phyloP scores from a whole-genome alignment of 306 rosid species.

The Nissolia schottii region DNA sequence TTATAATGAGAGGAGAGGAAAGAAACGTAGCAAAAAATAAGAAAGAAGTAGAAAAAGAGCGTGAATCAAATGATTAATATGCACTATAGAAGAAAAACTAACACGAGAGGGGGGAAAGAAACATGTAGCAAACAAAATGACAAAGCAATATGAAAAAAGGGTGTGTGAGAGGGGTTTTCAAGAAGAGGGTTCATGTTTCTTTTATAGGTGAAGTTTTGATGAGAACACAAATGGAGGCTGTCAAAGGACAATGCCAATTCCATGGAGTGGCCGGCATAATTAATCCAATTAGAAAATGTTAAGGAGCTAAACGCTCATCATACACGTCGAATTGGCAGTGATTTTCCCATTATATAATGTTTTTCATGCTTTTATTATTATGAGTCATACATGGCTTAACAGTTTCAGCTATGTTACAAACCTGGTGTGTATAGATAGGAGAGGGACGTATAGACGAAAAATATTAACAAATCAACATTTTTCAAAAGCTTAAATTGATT shows the following conservation, averaged over 20 bases:
- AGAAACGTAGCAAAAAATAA: too few species aligned
- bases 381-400: slow-evolving; percentile 12
- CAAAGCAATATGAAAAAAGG: background rate
- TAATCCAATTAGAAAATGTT: slow-evolving; percentile 44
- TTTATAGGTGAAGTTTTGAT: slow-evolving; percentile 41
- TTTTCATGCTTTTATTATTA: slow-evolving; percentile 4
- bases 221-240: slow-evolving; percentile 2
- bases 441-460: too few species aligned
- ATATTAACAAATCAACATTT: too few species aligned
- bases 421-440: slow-evolving; percentile 1
- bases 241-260: slow-evolving; percentile 13
- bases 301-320: slow-evolving; percentile 39
- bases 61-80: background rate
- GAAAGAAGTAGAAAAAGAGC: too few species aligned
- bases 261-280: slow-evolving; percentile 71
- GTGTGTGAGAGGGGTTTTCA: slow-evolving; percentile 22
- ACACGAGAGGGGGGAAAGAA: background rate
- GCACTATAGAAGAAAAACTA: background rate
- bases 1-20: too few species aligned
- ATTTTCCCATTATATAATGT: slow-evolving; percentile 29
- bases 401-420: slow-evolving; percentile 11
- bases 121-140: background rate
- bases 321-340: slow-evolving; percentile 52
- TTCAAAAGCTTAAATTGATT: too few species aligned
- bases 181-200: slow-evolving; percentile 32